Base-by-base conservation (phyloP, 768 basidiomycete genomes). In the Naganishia friedmannii region DNA sequence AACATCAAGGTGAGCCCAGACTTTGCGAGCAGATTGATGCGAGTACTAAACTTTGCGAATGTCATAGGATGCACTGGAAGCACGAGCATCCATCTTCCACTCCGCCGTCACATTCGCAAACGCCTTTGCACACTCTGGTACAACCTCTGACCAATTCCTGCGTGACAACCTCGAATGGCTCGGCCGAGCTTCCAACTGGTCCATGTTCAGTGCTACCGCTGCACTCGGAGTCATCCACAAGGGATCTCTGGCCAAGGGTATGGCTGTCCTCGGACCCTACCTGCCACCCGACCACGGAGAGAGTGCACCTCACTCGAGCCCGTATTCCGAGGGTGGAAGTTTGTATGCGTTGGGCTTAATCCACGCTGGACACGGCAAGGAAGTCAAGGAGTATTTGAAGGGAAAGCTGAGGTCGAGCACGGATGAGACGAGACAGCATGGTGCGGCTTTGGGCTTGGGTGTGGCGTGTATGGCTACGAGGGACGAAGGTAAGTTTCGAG, bases 101-200 rank as follows among this genome's bases (percentile, higher is more conserved):
- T 93, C 92, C 6, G 93, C 96, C 4, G 86, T 99, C 73, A 93
- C 93, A 9, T 86, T 99, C 69, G 91, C 94, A 80, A 97, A 99
- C 80, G 93, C 96, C 1, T 98, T 94, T 80, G 94, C 95, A 88
- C 89, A 96, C 78, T 88, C 95, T n/a, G 96, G 96, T 56, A 99
- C 96, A 3, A 93, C 93, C 0, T 94, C 93, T 0, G 96, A 99
- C 77, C 79, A 86, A 29, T 99, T 98, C 73, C 84, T 99, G 23
- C 88, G 93, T 15, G 92, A 97, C 65, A 98, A 98, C 79, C 86
- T 99, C 39, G 95, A 97, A 78, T 99, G 94, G 93, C 87, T 99
- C 4, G 91, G 88, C 12, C 86, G 92, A 66, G 96, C 96, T 2
- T 89, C 89, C 31, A 98, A 99, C 79, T 99, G 96, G 96, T 91